phyloP scores from a whole-genome alignment of 2,329 filamentous ascomycete genomes.

The Alternaria arbusti region DNA sequence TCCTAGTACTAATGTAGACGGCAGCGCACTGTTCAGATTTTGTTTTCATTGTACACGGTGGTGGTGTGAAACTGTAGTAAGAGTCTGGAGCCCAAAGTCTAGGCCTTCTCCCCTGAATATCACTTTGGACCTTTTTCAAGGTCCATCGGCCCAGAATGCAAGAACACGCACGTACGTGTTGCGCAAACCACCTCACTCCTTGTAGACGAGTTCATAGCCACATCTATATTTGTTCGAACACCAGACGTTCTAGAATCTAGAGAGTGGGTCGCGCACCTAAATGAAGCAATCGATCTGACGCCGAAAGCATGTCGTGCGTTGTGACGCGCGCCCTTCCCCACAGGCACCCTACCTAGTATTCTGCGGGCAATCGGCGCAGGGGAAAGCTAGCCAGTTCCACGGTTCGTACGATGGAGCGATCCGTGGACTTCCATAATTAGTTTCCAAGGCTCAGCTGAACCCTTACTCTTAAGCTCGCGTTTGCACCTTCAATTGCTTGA shows the following conservation, averaged over 20 bases:
- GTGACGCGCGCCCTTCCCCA: slow-evolving; percentile 16
- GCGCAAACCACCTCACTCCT: not conserved
- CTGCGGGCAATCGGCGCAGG: slow-evolving; percentile 1
- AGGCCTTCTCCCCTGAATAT: not conserved
- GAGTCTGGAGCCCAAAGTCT: not conserved
- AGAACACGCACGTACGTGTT: not conserved
- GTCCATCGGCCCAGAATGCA: not conserved
- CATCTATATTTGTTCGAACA: not conserved
- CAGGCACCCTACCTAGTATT: not conserved
- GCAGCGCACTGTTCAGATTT: not conserved
- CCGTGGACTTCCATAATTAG: not conserved
- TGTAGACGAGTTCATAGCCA: not conserved
- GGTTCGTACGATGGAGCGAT: not conserved
- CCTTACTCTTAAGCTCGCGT: not conserved
- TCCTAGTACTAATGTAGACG: not conserved
- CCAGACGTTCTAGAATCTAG: not conserved
- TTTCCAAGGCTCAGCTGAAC: not conserved
- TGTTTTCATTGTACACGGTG: not conserved
- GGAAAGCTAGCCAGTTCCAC: not conserved
- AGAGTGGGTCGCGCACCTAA: not conserved
- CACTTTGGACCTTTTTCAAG: not conserved
- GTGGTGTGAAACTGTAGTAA: not conserved
- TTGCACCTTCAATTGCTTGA: not conserved
- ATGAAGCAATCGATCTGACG: slow-evolving; percentile 5
- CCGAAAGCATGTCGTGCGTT: slow-evolving; percentile 1